Evolutionary conservation across 2,329 filamentous ascomycete species (phyloP), one percentile per base, ranked within the genome.

Genomic region (Pyrenophora teres): DNA sequence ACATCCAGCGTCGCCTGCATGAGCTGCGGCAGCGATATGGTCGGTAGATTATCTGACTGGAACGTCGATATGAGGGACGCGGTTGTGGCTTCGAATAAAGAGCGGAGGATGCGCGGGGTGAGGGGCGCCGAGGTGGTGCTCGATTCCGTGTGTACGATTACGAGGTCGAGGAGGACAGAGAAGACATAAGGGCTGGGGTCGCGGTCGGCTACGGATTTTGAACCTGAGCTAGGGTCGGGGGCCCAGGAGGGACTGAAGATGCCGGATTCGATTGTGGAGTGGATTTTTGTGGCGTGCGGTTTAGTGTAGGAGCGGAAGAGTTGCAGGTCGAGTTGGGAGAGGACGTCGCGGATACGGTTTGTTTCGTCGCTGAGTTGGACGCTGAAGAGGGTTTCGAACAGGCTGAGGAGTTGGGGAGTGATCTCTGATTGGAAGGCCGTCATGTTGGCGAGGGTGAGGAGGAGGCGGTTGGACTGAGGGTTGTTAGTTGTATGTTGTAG

Each of bases 1-100:
- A 97, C 92, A 68, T 99, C 94, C 1, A 99, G 84, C 0, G 94
- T 99, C 1, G 95, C 95, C 76, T 99, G 95, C 87, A 97, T 96
- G 43, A 99, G 83, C 6, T 89, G 87, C 4, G 88, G 81, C 0
- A 99, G 85, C 1, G 86, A 83, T 75, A 94, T 97, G 16, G 79
- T 80, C 4, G 80, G 73, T 0, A 76, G 85, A 72, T 83, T 80
- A 3, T 57, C 44, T 0, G 61, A 63, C 18, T 52, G 48, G 80
- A 97, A 96, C 0, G 90, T 87, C 23, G 87, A 83, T 13, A 97
- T 85, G n/a, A 97, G 85, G 55, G 92, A 87, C 5, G 83, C 78
- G 9, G 88, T 93, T 9, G 89, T 83, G 67, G 92, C 85, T 70
- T 96, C 92, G 33, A 97, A 85, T 27, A 97, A 82, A 71, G 93